These are phyloP conservation scores for Sporothrix curviconia DNA, from an alignment of 2,329 filamentous ascomycete species.

Conservation along the genomic window DNA sequence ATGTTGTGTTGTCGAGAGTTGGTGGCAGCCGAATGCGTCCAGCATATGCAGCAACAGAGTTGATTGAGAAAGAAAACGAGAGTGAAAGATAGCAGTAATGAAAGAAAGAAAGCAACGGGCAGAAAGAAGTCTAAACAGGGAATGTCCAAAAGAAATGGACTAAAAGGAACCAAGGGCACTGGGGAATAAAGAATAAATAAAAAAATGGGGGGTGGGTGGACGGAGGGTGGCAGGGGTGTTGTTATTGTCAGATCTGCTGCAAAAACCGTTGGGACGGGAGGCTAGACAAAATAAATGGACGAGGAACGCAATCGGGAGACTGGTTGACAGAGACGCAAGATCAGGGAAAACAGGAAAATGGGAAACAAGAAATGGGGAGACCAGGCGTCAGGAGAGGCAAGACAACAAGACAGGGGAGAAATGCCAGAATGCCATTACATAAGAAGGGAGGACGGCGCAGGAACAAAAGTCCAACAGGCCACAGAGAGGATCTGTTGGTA, in stretches of 20 bases:
- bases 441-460: neutral
- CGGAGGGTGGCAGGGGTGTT: neutral
- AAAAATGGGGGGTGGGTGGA: neutral
- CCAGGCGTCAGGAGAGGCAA: neutral
- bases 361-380: neutral
- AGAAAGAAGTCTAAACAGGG: neutral
- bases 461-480: neutral
- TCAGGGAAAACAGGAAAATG: neutral
- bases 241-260: conserved; percentile 1
- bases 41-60: neutral
- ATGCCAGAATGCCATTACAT: neutral
- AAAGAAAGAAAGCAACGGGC: neutral
- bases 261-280: conserved; percentile 5
- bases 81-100: neutral
- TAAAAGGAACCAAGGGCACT: neutral
- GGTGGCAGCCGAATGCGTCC: conserved; percentile 1
- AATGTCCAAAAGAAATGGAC: neutral
- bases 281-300: neutral
- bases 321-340: neutral
- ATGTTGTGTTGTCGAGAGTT: neutral
- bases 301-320: neutral
- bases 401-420: neutral
- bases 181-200: neutral
- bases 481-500: neutral
- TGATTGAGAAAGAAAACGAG: neutral